phyloP scores from a whole-genome alignment of 73 alveolate species.

The Effrenium voratum region DNA sequence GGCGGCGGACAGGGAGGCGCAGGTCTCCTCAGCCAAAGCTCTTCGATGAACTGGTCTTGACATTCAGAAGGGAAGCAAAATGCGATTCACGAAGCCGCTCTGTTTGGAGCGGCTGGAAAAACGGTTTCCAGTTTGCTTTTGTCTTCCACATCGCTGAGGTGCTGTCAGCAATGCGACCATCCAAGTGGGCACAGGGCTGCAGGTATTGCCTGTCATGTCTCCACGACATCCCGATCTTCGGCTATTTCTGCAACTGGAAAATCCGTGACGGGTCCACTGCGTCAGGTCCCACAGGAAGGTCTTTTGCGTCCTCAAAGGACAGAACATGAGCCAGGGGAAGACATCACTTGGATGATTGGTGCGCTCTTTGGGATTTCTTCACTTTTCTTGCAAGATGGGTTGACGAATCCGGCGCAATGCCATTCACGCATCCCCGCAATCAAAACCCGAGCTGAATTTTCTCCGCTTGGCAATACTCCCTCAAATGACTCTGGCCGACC shows the following conservation, averaged over 20 bases:
- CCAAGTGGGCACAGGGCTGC: constrained; percentile 85
- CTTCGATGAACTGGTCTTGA: neutral
- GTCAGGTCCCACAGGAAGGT: constrained; percentile 79
- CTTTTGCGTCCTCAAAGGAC: constrained; percentile 19
- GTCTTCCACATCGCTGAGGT: neutral
- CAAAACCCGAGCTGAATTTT: too few relatives aligned
- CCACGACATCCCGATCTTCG: neutral
- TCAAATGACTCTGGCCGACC: too few relatives aligned
- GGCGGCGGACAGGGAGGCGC: constrained; percentile 50
- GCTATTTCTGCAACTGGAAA: neutral
- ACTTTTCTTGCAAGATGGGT: too few relatives aligned
- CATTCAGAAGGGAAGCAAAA: neutral
- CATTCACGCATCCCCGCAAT: too few relatives aligned
- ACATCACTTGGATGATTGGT: too few relatives aligned
- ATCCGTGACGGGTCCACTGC: neutral
- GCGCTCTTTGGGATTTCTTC: too few relatives aligned
- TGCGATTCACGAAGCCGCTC: too few relatives aligned
- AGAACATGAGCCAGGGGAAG: too few relatives aligned
- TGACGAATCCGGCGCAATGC: too few relatives aligned
- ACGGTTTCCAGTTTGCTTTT: too few relatives aligned
- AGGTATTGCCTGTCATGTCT: constrained; percentile 48
- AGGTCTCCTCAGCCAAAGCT: neutral
- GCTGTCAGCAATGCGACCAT: constrained; percentile 44
- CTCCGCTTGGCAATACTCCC: too few relatives aligned
- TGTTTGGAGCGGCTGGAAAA: too few relatives aligned